Percentiles rank a stretch among this genome's conserved stretches.
phyloP scores from a whole-genome alignment of 2,329 filamentous ascomycete species.

The Massarina eburnea region DNA sequence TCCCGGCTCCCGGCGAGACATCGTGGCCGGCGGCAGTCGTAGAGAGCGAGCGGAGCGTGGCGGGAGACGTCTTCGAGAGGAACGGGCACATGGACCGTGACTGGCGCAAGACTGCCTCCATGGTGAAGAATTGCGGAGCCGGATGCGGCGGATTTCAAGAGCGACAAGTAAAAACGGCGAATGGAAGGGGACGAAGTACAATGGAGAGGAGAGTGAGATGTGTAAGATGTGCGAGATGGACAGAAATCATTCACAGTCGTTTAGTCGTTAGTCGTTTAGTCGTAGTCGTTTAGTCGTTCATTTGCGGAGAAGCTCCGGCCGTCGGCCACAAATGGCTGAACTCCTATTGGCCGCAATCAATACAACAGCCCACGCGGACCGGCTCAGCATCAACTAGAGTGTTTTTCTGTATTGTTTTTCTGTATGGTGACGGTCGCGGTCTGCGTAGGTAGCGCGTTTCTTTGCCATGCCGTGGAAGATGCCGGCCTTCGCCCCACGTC shows the following conservation, averaged over 20 bases:
- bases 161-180: background rate
- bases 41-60: slow-evolving; percentile 86
- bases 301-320: slow-evolving; percentile 23
- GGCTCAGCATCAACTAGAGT: no score
- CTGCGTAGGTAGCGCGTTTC: background rate
- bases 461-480: no score
- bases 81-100: slow-evolving; percentile 98
- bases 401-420: no score
- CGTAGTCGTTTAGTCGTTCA: no score
- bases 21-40: slow-evolving; percentile 67
- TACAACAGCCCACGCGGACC: background rate
- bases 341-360: slow-evolving; percentile 24
- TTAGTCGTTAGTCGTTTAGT: no score
- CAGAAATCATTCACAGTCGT: slow-evolving; percentile 31
- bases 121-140: slow-evolving; percentile 46
- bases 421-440: background rate
- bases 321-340: slow-evolving; percentile 23
- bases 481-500: no score
- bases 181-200: slow-evolving; percentile 3
- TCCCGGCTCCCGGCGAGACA: slow-evolving; percentile 78
- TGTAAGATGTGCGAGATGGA: slow-evolving; percentile 16
- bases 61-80: slow-evolving; percentile 89
- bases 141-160: slow-evolving; percentile 1
- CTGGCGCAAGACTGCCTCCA: slow-evolving; percentile 94
- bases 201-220: slow-evolving; percentile 1